Base-by-base conservation (phyloP, 2,329 filamentous ascomycete species). In the Polytolypa hystricis region DNA sequence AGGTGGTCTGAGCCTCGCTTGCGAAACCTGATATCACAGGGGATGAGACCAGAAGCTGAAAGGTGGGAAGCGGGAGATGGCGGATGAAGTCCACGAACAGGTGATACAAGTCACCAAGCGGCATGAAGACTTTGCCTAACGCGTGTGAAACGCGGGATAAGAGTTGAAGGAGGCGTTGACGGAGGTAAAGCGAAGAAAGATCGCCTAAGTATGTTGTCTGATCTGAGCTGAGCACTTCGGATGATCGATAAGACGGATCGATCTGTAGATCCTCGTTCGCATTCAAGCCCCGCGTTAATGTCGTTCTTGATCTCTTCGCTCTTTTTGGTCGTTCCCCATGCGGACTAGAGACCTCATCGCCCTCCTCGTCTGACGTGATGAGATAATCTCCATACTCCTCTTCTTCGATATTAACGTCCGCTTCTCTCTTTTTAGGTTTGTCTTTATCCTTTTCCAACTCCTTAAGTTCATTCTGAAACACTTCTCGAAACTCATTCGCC, bases 51-150 rank as follows among this genome's bases (percentile, higher is more conserved):
- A 67, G 54, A 21, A 62, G 49, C 41, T 65, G 61, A 45, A 68
- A 69, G n/a, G 56, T 50, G 1, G 64, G 58, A 4, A 70, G 52
- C 3, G 64, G 56, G 2, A 66, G 54, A 21, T 58, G 60, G 20
- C 62, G 60, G 40, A 69, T 64, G 40, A 67, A 60, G 28, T 69
- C 65, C 29, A 64, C 57, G 43, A 63, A 65, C 18, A 63, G 48
- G 27, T 60, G 54, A 43, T 61, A 64, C 15, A 67, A 52, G 0
- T 64, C 53, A 30, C 59, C 52, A n/a, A 60, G 45, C 10, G 48
- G 32, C 16, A 55, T 54, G 40, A 65, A 65, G 5, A 52, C 41
- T 2, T 49, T 43, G 0, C 57, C 58, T 9, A 64, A 48, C 8
- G 41, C 41, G 10, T 51, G 35, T 3, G 65, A 60, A 23, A 66